Evolutionary conservation across 2,329 filamentous ascomycete species (phyloP), one percentile per base, ranked within the genome.

Genomic region (Sporothrix protearum): DNA sequence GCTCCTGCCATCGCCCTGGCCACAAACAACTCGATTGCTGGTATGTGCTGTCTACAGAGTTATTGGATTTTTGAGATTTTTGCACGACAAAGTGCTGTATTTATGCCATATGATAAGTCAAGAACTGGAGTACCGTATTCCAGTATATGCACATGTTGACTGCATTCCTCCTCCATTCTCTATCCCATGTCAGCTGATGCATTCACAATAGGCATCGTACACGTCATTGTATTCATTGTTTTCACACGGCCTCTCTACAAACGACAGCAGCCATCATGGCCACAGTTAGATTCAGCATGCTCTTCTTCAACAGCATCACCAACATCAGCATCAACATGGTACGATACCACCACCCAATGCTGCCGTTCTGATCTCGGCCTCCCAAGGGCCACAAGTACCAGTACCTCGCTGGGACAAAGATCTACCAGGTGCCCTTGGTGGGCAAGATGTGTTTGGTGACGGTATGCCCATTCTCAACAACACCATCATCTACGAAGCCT

Each of bases 401-500:
- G 55, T 61, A 4, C 30, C 55, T 2, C 55, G 55, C 2, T 61
- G 55, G 55, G 55, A 39, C 2, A 61, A 30, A 1, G 55, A 39
- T 7, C 55, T 39, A 10, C 9, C 55, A 2, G 55, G 55, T 2
- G 55, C 6, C 9, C 55, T 61, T 3, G 19, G 55, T 12, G 55
- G 33, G 2, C 55, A 61, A 19, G 55, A 61, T 8, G 55, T 61
- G 2, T 61, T 61, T 61, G 55, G 55, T 9, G 55, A 39, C 8
- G 55, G 55, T 6, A 61, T 61, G 55, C 55, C 53, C 30, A 61
- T 61, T n/a, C 75, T 78, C 73, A 76, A 76, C 59, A 76, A 77
- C 53, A 76, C 57, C 22, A 63, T 77, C 3, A 73, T 78, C 19
- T 78, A 77, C 51, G 77, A 79, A 71, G 78, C 76, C 1, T 79